These are phyloP conservation scores for Micromonas pusilla DNA, from an alignment of 139 green algal genomes.

Conservation along the genomic window DNA sequence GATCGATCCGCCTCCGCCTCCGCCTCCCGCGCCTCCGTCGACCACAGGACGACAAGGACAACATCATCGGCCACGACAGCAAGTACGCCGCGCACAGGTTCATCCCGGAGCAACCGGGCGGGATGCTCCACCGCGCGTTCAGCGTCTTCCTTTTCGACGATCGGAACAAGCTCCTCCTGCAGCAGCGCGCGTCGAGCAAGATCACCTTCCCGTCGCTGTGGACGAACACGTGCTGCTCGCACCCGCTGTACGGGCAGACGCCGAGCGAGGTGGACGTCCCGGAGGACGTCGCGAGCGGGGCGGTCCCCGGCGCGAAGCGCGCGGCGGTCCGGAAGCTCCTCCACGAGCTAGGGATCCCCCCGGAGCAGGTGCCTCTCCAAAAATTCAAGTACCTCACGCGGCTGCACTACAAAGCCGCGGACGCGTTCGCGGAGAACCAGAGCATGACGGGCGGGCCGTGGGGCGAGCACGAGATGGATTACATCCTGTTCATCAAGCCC, in stretches of 20 bases:
- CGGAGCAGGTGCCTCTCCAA: slow-evolving; percentile 46
- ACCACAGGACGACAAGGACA: slow-evolving; percentile 53
- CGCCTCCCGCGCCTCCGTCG: no score
- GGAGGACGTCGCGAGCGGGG: slow-evolving; percentile 14
- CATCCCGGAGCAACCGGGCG: slow-evolving; percentile 4
- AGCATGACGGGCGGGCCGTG: slow-evolving; percentile 32
- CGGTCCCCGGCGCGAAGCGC: slow-evolving; percentile 49
- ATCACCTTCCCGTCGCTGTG: slow-evolving; percentile 93
- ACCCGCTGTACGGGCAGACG: slow-evolving; percentile 73
- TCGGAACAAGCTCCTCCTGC: slow-evolving; percentile 67
- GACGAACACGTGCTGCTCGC: slow-evolving; percentile 97
- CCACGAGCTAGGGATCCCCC: slow-evolving; percentile 83
- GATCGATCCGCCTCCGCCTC: no score
- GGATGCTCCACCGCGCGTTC: slow-evolving; percentile 84
- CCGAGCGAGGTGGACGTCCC: slow-evolving; percentile 47
- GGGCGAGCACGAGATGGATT: slow-evolving; percentile 94
- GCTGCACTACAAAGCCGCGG: slow-evolving; percentile 78
- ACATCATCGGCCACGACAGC: slow-evolving; percentile 57
- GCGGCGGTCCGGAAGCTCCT: slow-evolving; percentile 69
- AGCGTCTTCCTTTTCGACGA: slow-evolving; percentile 92
- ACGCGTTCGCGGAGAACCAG: slow-evolving; percentile 8
- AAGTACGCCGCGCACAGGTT: slow-evolving; percentile 58
- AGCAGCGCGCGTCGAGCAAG: slow-evolving; percentile 66
- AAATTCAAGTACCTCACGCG: slow-evolving; percentile 75
- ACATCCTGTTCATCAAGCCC: slow-evolving; percentile 70